Evolutionary conservation across 75 land plant species (phyloP), one percentile per base, ranked within the genome.

Genomic region (Pinus tabuliformis): DNA sequence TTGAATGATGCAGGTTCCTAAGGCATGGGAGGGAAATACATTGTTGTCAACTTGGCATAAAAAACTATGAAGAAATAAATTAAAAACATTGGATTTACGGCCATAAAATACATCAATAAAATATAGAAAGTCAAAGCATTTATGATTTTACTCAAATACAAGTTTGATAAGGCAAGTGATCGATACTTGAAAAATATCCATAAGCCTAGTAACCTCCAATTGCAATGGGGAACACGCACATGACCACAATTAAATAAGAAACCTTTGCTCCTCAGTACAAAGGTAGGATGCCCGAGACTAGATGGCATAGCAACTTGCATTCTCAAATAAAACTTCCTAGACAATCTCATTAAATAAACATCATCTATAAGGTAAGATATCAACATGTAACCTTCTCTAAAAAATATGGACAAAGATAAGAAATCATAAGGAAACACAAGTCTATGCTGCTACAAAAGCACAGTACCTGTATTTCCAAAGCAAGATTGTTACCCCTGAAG

Each of bases 401-500:
- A 66, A 20, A 7, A 18, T 18, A 39, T 8, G 39, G 7, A 39
- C 11, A 39, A 17, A 9, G 39, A 66, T 18, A 5, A 5, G 17
- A 18, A 66, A 63, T 63, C 45, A 68, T 1, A 18, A 18, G 12
- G 22, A 21, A 68, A 68, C 52, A 42, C 52, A 68, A 20, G 24
- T 45, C 12, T 42, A 49, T 8, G 52, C n/a, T 68, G 13, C 49
- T 20, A 68, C 71, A 68, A 68, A 12, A 63, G 37, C 18, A 68
- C 17, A 54, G 20, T 78, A 88, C 91, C 87, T 90, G 87, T 37
- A 90, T 90, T 70, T 90, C 91, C 60, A 90, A 59, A 42, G 80
- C 87, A 42, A 90, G 78, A 76, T 90, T 90, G 74, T 90, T 90
- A 64, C 91, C 91, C 73, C 87, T 75, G 59, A 88, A 90, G 57